Evolutionary conservation across 164 flowering plant genomes (phyloP).

Genomic region (Piper betle): DNA sequence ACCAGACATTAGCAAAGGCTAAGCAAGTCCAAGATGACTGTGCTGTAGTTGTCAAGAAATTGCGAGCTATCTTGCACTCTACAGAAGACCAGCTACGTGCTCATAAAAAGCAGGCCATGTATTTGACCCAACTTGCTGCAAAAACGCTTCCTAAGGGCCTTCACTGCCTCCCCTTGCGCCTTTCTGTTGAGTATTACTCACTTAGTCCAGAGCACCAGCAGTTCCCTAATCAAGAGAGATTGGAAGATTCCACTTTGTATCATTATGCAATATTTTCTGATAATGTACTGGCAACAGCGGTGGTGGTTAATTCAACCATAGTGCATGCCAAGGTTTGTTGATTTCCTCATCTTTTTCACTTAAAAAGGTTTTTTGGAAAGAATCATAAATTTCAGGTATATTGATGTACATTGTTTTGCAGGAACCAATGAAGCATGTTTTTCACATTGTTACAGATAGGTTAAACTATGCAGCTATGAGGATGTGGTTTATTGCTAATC

Average conservation of each 20-base stretch:
- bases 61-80: constrained; percentile 77
- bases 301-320: constrained; percentile 87
- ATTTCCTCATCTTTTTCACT: not conserved
- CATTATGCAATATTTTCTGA: constrained; percentile 92
- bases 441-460: constrained; percentile 81
- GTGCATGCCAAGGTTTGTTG: constrained; percentile 59
- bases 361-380: not conserved
- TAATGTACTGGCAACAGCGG: constrained; percentile 78
- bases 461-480: constrained; percentile 89
- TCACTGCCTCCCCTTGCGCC: constrained; percentile 91
- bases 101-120: constrained; percentile 73
- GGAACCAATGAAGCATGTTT: constrained; percentile 74
- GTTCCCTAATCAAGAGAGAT: constrained; percentile 60
- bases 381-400: no score
- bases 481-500: constrained; percentile 87
- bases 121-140: constrained; percentile 80
- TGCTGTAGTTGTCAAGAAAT: constrained; percentile 58
- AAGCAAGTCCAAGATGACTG: constrained; percentile 79
- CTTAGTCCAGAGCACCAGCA: constrained; percentile 49
- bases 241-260: constrained; percentile 58
- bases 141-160: constrained; percentile 96
- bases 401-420: constrained; percentile 14
- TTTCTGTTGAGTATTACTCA: constrained; percentile 66
- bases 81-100: constrained; percentile 79
- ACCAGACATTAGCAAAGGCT: constrained; percentile 58